These are phyloP conservation scores for Neurospora discreta DNA, from an alignment of 495 filamentous ascomycete genomes.

Conservation along the genomic window DNA sequence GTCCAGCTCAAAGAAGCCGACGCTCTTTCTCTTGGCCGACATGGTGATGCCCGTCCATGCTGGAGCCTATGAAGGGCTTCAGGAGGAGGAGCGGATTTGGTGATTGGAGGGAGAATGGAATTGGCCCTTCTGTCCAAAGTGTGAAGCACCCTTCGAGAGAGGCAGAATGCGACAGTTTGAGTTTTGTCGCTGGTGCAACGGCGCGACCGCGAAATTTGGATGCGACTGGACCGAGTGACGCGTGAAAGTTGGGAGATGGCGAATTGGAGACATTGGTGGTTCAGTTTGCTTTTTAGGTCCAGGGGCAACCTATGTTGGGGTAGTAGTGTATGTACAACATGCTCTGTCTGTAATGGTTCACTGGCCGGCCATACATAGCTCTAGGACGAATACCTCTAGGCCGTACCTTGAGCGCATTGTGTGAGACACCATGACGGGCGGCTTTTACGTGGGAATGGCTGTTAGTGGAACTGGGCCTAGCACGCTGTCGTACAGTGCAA, in stretches of 20 bases:
- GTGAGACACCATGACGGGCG: neutral
- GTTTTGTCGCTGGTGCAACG: neutral
- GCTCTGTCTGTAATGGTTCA: too few species aligned
- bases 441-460: neutral
- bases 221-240: too few species aligned
- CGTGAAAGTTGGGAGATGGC: neutral
- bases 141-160: neutral
- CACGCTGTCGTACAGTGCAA: neutral
- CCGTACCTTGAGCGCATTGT: neutral
- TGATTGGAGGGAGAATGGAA: neutral
- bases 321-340: too few species aligned
- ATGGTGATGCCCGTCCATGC: neutral
- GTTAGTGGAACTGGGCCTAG: neutral
- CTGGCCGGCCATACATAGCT: too few species aligned
- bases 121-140: too few species aligned
- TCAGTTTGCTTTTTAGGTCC: neutral
- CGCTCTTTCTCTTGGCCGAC: neutral
- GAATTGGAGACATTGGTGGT: neutral
- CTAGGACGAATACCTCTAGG: neutral
- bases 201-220: neutral
- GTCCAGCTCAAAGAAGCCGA: neutral
- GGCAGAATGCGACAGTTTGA: neutral
- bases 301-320: neutral
- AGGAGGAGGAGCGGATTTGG: neutral
- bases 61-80: neutral